phyloP scores from a whole-genome alignment of 805 yeast species.

The Alloascoidea hylecoeti region DNA sequence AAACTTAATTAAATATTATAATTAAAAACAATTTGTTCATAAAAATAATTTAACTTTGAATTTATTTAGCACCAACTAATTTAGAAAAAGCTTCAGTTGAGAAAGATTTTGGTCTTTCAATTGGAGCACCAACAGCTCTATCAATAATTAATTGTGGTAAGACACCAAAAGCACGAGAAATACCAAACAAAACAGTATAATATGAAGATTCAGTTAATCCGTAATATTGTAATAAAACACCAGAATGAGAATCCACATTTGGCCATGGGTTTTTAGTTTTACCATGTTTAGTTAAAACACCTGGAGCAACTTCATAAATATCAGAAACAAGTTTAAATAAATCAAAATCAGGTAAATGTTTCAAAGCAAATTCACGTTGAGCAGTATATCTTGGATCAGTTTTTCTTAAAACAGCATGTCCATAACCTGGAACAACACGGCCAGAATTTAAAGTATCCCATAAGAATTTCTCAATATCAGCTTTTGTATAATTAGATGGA shows the following conservation, averaged over 20 bases:
- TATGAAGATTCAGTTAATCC: conserved; percentile 71
- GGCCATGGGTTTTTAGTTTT: conserved; percentile 93
- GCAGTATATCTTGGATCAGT: conserved; percentile 84
- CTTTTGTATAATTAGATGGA: conserved; percentile 56
- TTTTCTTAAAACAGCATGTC: conserved; percentile 80
- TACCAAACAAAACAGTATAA: conserved; percentile 82
- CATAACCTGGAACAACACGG: conserved; percentile 82
- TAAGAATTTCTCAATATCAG: conserved; percentile 58
- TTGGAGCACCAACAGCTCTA: conserved; percentile 70
- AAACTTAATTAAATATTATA: too few species aligned
- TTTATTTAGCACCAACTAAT: conserved; percentile 30
- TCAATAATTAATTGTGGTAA: conserved; percentile 76
- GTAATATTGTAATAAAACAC: conserved; percentile 74
- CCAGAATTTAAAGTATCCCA: conserved; percentile 73
- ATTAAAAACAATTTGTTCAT: too few species aligned
- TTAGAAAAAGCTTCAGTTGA: conserved; percentile 86
- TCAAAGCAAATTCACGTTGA: conserved; percentile 68
- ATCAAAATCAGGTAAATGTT: conserved; percentile 66
- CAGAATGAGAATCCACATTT: conserved; percentile 81
- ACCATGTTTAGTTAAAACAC: conserved; percentile 68
- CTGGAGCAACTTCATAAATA: conserved; percentile 75
- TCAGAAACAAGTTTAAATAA: conserved; percentile 65
- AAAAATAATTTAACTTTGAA: too few species aligned
- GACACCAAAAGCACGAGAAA: conserved; percentile 77
- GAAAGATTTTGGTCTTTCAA: conserved; percentile 88